Evolutionary conservation across 306 rosid species (phyloP).

Genomic region (Trifolium repens): DNA sequence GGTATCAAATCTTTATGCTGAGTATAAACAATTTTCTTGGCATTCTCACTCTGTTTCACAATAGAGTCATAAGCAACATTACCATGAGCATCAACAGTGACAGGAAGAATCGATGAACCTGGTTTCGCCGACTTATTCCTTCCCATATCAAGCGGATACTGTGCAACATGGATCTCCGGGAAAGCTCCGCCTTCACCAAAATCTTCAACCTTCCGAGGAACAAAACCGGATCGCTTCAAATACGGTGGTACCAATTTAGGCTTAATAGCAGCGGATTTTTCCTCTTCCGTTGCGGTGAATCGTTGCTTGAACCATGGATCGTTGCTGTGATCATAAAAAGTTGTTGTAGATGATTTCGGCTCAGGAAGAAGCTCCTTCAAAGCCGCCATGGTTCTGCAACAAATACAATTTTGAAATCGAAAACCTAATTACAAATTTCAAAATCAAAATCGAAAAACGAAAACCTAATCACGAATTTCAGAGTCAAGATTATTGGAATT

Average conservation of each 20-base stretch:
- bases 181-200: constrained; percentile 93
- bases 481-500: neutral
- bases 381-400: constrained; percentile 57
- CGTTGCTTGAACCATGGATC: constrained; percentile 96
- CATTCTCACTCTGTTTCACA: constrained; percentile 82
- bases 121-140: constrained; percentile 63
- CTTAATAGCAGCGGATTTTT: constrained; percentile 52
- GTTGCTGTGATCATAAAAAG: constrained; percentile 74
- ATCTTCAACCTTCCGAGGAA: constrained; percentile 80
- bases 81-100: constrained; percentile 80
- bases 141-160: constrained; percentile 92
- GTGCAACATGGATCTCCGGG: constrained; percentile 90
- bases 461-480: neutral
- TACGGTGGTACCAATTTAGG: constrained; percentile 74
- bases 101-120: constrained; percentile 73
- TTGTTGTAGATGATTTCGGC: constrained; percentile 58
- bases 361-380: constrained; percentile 81
- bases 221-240: constrained; percentile 75
- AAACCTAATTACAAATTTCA: neutral
- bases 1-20: constrained; percentile 82
- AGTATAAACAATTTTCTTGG: constrained; percentile 76
- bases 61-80: constrained; percentile 88
- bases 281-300: constrained; percentile 66
- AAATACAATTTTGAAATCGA: neutral
- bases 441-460: too few relatives aligned